These are phyloP conservation scores for Thielaviopsis euricoi DNA, from an alignment of 2,329 filamentous ascomycete genomes.

Conservation along the genomic window DNA sequence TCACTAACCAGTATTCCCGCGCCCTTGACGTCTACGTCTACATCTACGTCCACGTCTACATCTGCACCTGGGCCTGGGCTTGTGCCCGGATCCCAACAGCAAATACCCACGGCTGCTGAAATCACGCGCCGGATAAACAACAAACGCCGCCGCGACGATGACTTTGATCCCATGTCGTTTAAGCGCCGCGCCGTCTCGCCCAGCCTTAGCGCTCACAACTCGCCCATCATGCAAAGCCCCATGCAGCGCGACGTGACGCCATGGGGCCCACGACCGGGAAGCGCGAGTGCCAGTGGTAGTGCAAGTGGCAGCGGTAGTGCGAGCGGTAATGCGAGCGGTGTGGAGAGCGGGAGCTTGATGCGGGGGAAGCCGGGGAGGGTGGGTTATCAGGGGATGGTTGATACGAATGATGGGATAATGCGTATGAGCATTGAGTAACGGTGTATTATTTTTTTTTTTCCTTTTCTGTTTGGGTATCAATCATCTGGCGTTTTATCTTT, in stretches of 20 bases:
- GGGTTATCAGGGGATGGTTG: constrained; percentile 82
- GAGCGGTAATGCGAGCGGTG: constrained; percentile 17
- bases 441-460: neutral
- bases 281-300: constrained; percentile 34
- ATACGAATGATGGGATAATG: constrained; percentile 90
- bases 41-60: neutral
- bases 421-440: constrained; percentile 88
- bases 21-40: neutral
- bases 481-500: neutral
- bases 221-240: constrained; percentile 73
- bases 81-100: constrained; percentile 13
- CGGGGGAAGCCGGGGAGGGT: constrained; percentile 45
- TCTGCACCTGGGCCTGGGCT: neutral
- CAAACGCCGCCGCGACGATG: constrained; percentile 78
- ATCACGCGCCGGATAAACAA: constrained; percentile 62
- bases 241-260: constrained; percentile 52
- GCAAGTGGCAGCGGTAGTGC: constrained; percentile 31
- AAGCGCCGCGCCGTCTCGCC: constrained; percentile 86
- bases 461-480: neutral
- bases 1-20: neutral
- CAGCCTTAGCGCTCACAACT: constrained; percentile 80
- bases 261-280: constrained; percentile 57
- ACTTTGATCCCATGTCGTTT: constrained; percentile 74
- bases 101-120: constrained; percentile 52
- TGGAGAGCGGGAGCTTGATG: constrained; percentile 20